Evolutionary conservation across 106 monocot species (phyloP).

Genomic region (Acorus gramineus): DNA sequence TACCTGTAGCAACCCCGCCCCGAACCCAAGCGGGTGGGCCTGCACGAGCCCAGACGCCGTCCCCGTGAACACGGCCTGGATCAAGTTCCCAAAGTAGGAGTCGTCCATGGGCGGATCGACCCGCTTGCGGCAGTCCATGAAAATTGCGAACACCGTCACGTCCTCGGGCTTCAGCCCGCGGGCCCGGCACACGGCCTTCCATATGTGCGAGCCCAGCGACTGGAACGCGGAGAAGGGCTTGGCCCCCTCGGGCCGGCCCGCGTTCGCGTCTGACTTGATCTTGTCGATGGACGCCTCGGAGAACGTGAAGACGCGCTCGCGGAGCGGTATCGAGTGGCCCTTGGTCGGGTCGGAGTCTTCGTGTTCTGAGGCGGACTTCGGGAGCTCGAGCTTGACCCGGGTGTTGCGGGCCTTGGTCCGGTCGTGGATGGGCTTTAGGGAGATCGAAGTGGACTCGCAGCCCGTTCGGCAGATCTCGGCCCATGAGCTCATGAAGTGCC

Average conservation of each 20-base stretch:
- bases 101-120: slow-evolving; percentile 4
- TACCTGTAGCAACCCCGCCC: slow-evolving; percentile 7
- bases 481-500: slow-evolving; percentile 94
- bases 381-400: slow-evolving; percentile 52
- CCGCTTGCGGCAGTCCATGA: slow-evolving; percentile 63
- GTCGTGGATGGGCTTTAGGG: slow-evolving; percentile 54
- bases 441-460: slow-evolving; percentile 9
- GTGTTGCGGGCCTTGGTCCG: slow-evolving; percentile 45
- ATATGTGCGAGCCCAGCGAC: slow-evolving; percentile 75
- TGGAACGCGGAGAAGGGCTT: slow-evolving; percentile 75
- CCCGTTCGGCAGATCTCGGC: slow-evolving; percentile 46
- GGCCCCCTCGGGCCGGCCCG: slow-evolving; percentile 7
- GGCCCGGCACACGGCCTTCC: slow-evolving; percentile 72
- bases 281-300: slow-evolving; percentile 18
- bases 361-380: slow-evolving; percentile 51
- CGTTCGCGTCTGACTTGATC: slow-evolving; percentile 52
- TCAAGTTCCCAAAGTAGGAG: slow-evolving; percentile 86
- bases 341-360: slow-evolving; percentile 60
- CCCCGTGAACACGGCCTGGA: slow-evolving; percentile 80
- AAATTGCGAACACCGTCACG: slow-evolving; percentile 78
- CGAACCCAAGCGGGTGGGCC: slow-evolving; percentile 29
- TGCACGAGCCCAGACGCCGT: slow-evolving; percentile 54
- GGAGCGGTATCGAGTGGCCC: slow-evolving; percentile 25
- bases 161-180: slow-evolving; percentile 51
- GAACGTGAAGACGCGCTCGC: slow-evolving; percentile 71